phyloP scores from a whole-genome alignment of 2,329 filamentous ascomycete species.

The Cladophialophora carrionii region DNA sequence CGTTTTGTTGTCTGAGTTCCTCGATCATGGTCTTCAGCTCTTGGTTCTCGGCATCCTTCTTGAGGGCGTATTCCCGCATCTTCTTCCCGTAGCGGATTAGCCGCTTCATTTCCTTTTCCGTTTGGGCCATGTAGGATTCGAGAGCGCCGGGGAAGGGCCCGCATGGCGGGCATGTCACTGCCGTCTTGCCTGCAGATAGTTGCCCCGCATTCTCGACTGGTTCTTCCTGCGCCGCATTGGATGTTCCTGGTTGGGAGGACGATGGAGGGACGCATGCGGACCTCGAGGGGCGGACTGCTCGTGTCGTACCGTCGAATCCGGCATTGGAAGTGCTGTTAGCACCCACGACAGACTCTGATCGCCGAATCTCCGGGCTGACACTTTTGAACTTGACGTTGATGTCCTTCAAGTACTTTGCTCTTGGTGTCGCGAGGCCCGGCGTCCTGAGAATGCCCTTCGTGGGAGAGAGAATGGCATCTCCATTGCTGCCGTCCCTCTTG shows the following conservation, averaged over 20 bases:
- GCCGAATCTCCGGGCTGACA: conserved; percentile 33
- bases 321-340: neutral
- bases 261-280: neutral
- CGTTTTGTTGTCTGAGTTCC: conserved; percentile 25
- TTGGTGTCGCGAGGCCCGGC: conserved; percentile 60
- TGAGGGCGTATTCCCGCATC: conserved; percentile 35
- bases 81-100: conserved; percentile 56
- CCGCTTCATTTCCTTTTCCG: conserved; percentile 63
- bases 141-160: conserved; percentile 48
- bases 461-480: conserved; percentile 47
- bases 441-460: conserved; percentile 68
- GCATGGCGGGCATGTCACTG: neutral
- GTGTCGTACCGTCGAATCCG: neutral
- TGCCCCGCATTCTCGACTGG: neutral
- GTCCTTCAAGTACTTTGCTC: conserved; percentile 63
- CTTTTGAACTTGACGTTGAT: conserved; percentile 48
- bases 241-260: neutral
- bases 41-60: conserved; percentile 34
- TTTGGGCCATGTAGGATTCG: conserved; percentile 61
- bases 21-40: conserved; percentile 31
- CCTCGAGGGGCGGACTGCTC: neutral
- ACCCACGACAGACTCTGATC: neutral
- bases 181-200: neutral
- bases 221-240: neutral
- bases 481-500: conserved; percentile 25